Evolutionary conservation across 345 rosid genomes (phyloP), one percentile per base, ranked within the genome.

Genomic region (Eucalyptus coolabah): DNA sequence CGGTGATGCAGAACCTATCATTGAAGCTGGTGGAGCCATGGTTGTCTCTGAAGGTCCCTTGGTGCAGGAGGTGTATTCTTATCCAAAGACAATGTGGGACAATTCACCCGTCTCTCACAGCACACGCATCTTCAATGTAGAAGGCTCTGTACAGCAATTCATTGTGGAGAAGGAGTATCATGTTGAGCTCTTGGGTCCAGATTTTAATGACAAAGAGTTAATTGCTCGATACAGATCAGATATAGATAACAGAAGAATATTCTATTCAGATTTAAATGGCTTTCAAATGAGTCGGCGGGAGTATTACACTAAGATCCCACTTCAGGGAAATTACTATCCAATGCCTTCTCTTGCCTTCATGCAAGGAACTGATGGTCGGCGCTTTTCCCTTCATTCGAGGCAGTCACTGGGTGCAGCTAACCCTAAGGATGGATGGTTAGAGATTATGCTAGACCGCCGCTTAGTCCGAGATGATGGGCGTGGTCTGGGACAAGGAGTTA

Each of bases 251-350:
- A 91, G 91, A 88, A 95, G 93, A 90, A 87, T 94, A 87, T 97
- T 98, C 94, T 96, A 94, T 90, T 94, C 99, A 13, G 99, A 98
- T 92, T 93, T 98, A 88, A 98, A 98, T 93, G 99, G 99, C 87
- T 98, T 98, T 92, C 99, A 97, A 94, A 95, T 96, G 99, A 96
- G 99, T 91, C 93, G 99, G 90, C 95, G 99, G 91, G 98, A 98
- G 93, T 95, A 97, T 59, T 98, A 97, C 89, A 93, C 95, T 91
- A 98, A 98, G 96, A 98, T 98, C 90, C 99, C 99, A 0, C 92
- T 98, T 92, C 99, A 97, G 93, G 99, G 99, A 88, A 98, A 97
- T 92, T 97, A 96, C 93, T 98, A 98, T 91, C 99, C 99, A 4
- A 98, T 98, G 98, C 99, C 99, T 50, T 93, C 99, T 51, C 97